Evolutionary conservation across 148 eudicot genomes (phyloP), one percentile per base, ranked within the genome.

Genomic region (Polygonum aviculare): DNA sequence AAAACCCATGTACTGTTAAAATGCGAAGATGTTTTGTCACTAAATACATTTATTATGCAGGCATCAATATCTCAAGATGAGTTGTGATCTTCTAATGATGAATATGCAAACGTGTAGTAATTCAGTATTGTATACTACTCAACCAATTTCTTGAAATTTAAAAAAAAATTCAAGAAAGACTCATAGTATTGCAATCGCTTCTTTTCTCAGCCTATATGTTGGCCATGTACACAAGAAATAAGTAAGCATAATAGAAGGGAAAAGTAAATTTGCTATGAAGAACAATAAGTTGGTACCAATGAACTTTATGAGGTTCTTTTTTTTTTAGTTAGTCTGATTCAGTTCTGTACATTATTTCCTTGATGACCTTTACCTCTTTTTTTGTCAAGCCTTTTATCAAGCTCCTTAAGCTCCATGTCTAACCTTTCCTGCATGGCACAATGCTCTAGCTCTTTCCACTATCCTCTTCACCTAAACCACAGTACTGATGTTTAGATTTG

Each of bases 361-460:
- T 12, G 47, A 63, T 4, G 14, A 69, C 63, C 44, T 12, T 26
- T 86, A 91, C 99, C 98, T 96, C 98, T 78, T 96, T 96, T 79
- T 91, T 88, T 78, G n/a, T 91, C 90, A 50, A 95, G 92, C 81
- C 83, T 91, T 82, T 82, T 85, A 74, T 96, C 98, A 82, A 96
- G 82, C 79, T 96, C 99, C 78, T 91, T 87, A 4, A 96, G 89
- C 80, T 96, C 99, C 77, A 35, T 82, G 74, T 93, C 99, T 77
- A 96, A 76, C 76, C 75, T 85, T 82, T 96, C 98, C 86, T 96
- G 99, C 51, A 92, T 82, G 72, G 98, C 91, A 39, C 90, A 96
- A 85, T 93, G 97, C 69, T 93, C 99, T 69, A 88, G 84, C 87
- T 96, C 99, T 81, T 93, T 93, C 78, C 94, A 78, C 85, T 89